Conservation (phyloP, 2,329 filamentous ascomycete genomes). For the Pezizomycotina sp. region DNA sequence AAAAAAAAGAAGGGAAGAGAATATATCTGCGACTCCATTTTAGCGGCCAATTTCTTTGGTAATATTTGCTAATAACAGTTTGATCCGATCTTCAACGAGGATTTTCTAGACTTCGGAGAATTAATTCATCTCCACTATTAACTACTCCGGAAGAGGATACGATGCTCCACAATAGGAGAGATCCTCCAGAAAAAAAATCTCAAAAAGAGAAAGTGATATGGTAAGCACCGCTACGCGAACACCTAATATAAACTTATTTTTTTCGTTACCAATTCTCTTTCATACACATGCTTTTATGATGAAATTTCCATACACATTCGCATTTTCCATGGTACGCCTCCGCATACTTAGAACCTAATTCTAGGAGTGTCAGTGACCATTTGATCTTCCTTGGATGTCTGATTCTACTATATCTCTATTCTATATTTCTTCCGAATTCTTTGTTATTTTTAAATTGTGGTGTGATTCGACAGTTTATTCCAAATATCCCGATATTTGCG, state of each 20-base stretch:
- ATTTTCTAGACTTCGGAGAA: slow-evolving; percentile 8
- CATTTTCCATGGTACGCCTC: slow-evolving; percentile 26
- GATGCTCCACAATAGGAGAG: too few species aligned
- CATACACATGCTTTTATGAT: slow-evolving; percentile 14
- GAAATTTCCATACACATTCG: slow-evolving; percentile 26
- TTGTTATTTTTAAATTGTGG: too few species aligned
- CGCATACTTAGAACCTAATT: slow-evolving; percentile 24
- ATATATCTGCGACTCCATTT: too few species aligned
- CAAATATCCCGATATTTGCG: too few species aligned
- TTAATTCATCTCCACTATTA: slow-evolving; percentile 2
- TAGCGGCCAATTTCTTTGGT: too few species aligned
- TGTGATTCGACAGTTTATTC: too few species aligned
- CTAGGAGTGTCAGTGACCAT: slow-evolving; percentile 22
- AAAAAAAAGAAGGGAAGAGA: too few species aligned
- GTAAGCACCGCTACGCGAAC: slow-evolving; percentile 7
- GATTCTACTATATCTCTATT: slow-evolving; percentile 18
- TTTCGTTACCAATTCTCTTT: background rate
- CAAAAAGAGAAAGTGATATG: slow-evolving; percentile 4
- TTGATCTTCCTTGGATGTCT: slow-evolving; percentile 26
- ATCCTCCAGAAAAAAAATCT: too few species aligned
- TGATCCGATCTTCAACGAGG: slow-evolving; percentile 1
- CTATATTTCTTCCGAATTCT: slow-evolving; percentile 16
- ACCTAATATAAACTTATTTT: slow-evolving; percentile 5
- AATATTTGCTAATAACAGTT: slow-evolving; percentile 26
- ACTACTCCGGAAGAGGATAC: background rate